Evolutionary conservation across 1,284 basidiomycete genomes (phyloP), one percentile per base, ranked within the genome.

Genomic region (Crucibulum parvulum): DNA sequence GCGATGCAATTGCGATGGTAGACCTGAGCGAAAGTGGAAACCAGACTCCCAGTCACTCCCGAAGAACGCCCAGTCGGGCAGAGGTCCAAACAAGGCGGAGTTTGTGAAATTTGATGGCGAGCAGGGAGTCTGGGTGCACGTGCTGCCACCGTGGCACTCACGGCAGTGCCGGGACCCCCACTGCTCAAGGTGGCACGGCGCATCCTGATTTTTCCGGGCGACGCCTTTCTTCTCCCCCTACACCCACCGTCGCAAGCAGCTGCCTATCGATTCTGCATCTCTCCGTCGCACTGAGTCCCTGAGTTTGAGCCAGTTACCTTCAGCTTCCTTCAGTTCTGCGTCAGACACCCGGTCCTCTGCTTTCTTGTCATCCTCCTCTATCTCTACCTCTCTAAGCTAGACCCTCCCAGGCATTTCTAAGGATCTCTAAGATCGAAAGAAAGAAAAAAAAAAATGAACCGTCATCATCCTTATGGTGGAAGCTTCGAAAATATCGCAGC

Each of bases 401-500:
- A 69, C 65, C 67, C 58, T 63, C 71, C 71, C 71, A 2, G 24
- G 24, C 24, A 24, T 24, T 24, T 24, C 24, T 24, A 24, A 24
- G 24, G 24, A 24, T 24, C 4, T 24, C 24, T 50, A 50, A 50
- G 31, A 50, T 50, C 47, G 31, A 31, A 50, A 50, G 69, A 74
- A 75, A 71, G 4, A 2, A 70, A 74, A 75, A 71, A 24, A 2
- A 76, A 67, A 66, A 93, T 94, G 92, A 92, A 92, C 78, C 91
- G 92, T 68, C 93, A 95, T 79, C 92, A 95, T 84, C 83, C 93
- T 34, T 95, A 95, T 77, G 87, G 81, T 69, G 78, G 82, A 66
- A 84, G 84, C 72, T 93, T 89, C 85, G 91, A 94, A 63, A 82
- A 79, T 64, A 77, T 71, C 50, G 63, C 71, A 37, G 24, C 24